A percentile compares a stretch with the other conserved stretches of the same genome.
Evolutionary conservation across 2,329 filamentous ascomycete species (phyloP).

Genomic region (Ascochyta fabae): DNA sequence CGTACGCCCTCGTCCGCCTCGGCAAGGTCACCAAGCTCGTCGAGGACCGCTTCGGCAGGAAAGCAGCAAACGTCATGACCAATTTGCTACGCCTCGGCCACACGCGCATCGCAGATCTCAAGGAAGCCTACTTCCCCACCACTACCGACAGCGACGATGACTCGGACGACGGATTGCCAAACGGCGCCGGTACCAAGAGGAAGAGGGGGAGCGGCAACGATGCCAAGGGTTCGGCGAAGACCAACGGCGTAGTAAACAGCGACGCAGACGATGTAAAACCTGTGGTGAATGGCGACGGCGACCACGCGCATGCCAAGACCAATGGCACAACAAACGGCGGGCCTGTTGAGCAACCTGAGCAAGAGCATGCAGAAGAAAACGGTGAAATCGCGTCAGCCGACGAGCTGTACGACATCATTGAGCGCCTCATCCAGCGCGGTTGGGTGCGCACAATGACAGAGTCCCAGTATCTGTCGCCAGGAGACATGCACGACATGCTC

Average conservation of each 20-base stretch:
- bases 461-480: slow-evolving; percentile 59
- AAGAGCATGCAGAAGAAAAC: slow-evolving; percentile 19
- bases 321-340: slow-evolving; percentile 22
- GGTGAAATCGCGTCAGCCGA: slow-evolving; percentile 46
- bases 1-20: slow-evolving; percentile 81
- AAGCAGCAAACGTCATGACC: slow-evolving; percentile 75
- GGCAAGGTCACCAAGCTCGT: slow-evolving; percentile 82
- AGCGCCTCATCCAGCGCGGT: slow-evolving; percentile 65
- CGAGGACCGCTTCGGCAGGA: slow-evolving; percentile 74
- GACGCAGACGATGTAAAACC: slow-evolving; percentile 1
- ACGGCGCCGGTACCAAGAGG: slow-evolving; percentile 33
- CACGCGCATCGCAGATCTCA: slow-evolving; percentile 72
- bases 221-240: slow-evolving; percentile 25
- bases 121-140: slow-evolving; percentile 64
- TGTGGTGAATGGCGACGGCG: slow-evolving; percentile 15
- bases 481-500: slow-evolving; percentile 64
- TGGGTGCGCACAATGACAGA: slow-evolving; percentile 69
- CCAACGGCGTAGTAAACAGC: slow-evolving; percentile 19
- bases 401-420: slow-evolving; percentile 54
- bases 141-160: slow-evolving; percentile 40
- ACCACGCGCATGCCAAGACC: slow-evolving; percentile 6
- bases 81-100: slow-evolving; percentile 80
- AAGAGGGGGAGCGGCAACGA: slow-evolving; percentile 31
- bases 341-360: slow-evolving; percentile 7
- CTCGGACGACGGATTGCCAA: slow-evolving; percentile 37